Evolutionary conservation across 2,329 filamentous ascomycete genomes (phyloP).

Genomic region (Phaeosphaeriaceae sp.): DNA sequence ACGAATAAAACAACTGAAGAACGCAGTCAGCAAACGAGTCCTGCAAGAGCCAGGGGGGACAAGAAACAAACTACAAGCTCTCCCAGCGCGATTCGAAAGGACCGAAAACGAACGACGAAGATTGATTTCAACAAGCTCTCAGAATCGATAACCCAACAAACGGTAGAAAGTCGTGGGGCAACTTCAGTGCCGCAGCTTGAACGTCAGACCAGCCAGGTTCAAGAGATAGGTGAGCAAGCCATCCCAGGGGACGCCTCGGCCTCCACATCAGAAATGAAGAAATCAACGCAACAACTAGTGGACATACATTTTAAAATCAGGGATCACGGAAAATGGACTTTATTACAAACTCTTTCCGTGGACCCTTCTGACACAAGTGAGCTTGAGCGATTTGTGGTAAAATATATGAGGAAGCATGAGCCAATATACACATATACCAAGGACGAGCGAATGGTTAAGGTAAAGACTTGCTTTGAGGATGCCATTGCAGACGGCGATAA

Average conservation of each 20-base stretch:
- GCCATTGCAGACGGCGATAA: no score
- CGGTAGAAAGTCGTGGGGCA: neutral
- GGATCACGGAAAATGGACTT: neutral
- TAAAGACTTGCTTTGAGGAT: no score
- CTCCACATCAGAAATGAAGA: neutral
- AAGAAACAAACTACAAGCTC: neutral
- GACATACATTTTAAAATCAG: neutral
- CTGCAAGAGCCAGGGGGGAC: neutral
- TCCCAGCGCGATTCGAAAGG: slow-evolving; percentile 1
- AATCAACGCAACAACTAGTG: neutral
- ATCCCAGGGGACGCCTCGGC: neutral
- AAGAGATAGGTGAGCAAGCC: neutral
- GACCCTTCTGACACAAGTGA: neutral
- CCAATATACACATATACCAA: no score
- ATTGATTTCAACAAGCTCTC: slow-evolving; percentile 4
- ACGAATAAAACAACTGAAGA: neutral
- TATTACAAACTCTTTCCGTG: neutral
- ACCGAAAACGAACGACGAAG: slow-evolving; percentile 1
- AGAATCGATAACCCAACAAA: neutral
- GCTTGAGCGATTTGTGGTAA: no score
- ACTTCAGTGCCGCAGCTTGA: neutral
- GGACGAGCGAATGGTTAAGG: no score
- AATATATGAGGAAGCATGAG: no score
- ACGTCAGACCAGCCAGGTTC: neutral
- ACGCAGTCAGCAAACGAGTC: neutral